Evolutionary conservation across 2,329 filamentous ascomycete genomes (phyloP), one percentile per base, ranked within the genome.

Genomic region (Arthrobotrys sphaeroides): DNA sequence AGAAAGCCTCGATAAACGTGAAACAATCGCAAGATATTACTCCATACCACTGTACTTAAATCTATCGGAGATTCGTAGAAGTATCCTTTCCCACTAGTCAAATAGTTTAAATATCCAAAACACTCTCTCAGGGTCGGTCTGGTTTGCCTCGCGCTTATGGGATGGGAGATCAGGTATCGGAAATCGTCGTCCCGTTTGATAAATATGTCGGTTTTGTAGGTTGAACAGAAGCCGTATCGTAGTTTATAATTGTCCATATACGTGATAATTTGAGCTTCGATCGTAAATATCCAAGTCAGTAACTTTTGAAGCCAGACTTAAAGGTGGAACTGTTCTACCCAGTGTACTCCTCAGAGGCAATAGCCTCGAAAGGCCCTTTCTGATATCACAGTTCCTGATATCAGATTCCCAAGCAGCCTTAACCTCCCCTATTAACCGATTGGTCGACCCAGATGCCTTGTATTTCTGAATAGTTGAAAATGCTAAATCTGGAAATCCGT

Each of bases 101-200:
- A 16, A 38, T 62, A 49, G 18, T 43, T 47, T 13, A 62, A 18
- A 24, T 45, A 36, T 10, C 59, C 40, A 36, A 47, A 36, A 36
- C 59, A 47, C 12, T 60, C 38, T 12, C 59, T 62, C 5, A 62
- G 16, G 24, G 38, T 62, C 28, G 42, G 59, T 6, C 40, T 16
- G 24, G 42, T 26, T 28, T 60, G 55, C 12, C 55, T 26, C 9
- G 13, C 55, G 24, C 55, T 60, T 5, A 60, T 60, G 2, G 55
- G 55, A 1, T 42, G 20, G 0, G 59, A 45, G 26, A 62, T n/a
- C 9, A 47, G n/a, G 26, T 47, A 62, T 38, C 40, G 38, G 24
- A 62, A 49, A 6, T 47, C 59, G 26, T 62, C 59, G 59, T 47
- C 59, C 22, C 42, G 3, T 49, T 62, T 62, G 26, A 62, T 47